Evolutionary conservation across 2,329 filamentous ascomycete species (phyloP).

Genomic region (Colletotrichum ledebouriae): DNA sequence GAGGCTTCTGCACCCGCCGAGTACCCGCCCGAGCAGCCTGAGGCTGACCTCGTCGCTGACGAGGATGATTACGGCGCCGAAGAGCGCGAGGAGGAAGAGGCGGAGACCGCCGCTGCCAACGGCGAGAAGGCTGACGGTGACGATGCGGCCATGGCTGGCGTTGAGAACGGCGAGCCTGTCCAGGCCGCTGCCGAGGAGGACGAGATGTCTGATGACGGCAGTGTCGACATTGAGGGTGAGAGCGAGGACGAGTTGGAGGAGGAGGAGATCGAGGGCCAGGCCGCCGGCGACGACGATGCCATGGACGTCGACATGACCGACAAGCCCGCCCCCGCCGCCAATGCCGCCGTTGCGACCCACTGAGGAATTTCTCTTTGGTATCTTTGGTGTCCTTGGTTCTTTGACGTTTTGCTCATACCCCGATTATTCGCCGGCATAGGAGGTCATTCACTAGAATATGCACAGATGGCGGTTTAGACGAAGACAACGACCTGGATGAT

Average conservation of each 20-base stretch:
- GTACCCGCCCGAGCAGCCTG: conserved; percentile 96
- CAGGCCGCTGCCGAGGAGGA: conserved; percentile 74
- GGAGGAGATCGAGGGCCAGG: conserved; percentile 61
- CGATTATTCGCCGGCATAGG: conserved; percentile 33
- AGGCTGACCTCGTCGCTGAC: conserved; percentile 88
- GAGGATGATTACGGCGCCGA: conserved; percentile 94
- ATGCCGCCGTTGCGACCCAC: conserved; percentile 49
- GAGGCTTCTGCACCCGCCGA: conserved; percentile 96
- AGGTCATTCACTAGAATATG: conserved; percentile 33
- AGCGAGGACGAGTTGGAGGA: conserved; percentile 80
- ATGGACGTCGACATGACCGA: conserved; percentile 65
- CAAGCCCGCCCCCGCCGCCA: conserved; percentile 51
- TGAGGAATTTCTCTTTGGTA: conserved; percentile 17
- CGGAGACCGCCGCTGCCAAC: conserved; percentile 59
- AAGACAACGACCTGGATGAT: conserved; percentile 43
- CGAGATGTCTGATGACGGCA: conserved; percentile 78
- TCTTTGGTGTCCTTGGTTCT: conserved; percentile 32
- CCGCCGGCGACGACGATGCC: conserved; percentile 56
- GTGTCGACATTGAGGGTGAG: conserved; percentile 84
- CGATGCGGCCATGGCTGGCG: conserved; percentile 82
- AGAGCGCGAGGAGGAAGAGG: conserved; percentile 80
- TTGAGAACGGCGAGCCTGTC: conserved; percentile 64
- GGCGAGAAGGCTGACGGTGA: conserved; percentile 66
- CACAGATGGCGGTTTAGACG: conserved; percentile 40
- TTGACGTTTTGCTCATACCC: conserved; percentile 42